A percentile compares a stretch with the other conserved stretches of the same genome.
Conservation (phyloP, 2,329 filamentous ascomycete genomes). For the Emmonsiellopsis sp. region DNA sequence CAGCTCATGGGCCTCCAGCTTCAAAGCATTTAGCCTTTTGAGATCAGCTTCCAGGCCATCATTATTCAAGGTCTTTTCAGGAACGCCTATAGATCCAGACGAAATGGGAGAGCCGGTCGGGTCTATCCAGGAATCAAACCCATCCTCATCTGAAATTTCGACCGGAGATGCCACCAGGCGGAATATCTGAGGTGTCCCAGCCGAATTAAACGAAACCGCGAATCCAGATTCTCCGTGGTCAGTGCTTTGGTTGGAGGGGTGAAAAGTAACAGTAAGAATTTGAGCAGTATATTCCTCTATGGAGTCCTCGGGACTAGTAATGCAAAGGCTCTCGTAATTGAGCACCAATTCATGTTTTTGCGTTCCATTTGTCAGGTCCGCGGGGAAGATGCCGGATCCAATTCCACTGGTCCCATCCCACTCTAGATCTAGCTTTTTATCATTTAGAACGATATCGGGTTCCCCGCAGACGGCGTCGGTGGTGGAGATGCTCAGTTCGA, state of each 20-base stretch:
- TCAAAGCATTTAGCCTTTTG: constrained; percentile 18
- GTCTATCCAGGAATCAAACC: constrained; percentile 16
- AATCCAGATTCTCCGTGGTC: constrained; percentile 22
- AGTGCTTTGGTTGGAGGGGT: constrained; percentile 11
- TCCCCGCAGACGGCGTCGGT: constrained; percentile 19
- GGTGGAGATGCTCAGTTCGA: constrained; percentile 17
- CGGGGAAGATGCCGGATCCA: constrained; percentile 18
- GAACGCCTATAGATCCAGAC: constrained; percentile 2
- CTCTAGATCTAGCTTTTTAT: constrained; percentile 13
- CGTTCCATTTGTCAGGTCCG: constrained; percentile 11
- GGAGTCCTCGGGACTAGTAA: constrained; percentile 14
- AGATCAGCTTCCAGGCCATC: constrained; percentile 16
- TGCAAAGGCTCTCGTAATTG: constrained; percentile 19
- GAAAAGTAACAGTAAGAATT: constrained; percentile 20
- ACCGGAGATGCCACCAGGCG: constrained; percentile 18
- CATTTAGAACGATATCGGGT: constrained; percentile 20
- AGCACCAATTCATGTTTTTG: constrained; percentile 12
- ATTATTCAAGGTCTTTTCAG: neutral
- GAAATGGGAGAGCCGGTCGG: constrained; percentile 6
- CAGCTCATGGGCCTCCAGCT: constrained; percentile 16
- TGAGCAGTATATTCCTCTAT: constrained; percentile 14
- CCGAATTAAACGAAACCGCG: constrained; percentile 22
- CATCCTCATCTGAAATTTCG: constrained; percentile 11
- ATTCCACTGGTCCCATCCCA: constrained; percentile 16
- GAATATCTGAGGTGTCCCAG: constrained; percentile 17